Evolutionary conservation across 73 alveolate species (phyloP).

Genomic region (Tetrahymena thermophila): DNA sequence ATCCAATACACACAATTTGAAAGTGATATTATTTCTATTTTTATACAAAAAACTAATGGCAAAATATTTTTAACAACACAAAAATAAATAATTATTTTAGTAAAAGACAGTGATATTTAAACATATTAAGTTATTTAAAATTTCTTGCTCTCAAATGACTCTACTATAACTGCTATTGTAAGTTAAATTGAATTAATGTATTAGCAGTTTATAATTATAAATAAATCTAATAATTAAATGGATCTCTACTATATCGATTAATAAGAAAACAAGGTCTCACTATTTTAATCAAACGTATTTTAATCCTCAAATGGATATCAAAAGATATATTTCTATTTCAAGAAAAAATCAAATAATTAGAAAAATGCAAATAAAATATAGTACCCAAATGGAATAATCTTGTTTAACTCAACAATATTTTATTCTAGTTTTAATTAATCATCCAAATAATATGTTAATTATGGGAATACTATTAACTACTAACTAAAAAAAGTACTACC

Average conservation of each 20-base stretch:
- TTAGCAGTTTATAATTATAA: neutral
- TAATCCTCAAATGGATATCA: neutral
- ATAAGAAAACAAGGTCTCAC: neutral
- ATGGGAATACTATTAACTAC: neutral
- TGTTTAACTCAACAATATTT: neutral
- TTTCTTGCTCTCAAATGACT: neutral
- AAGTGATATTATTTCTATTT: neutral
- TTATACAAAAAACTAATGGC: too few species aligned
- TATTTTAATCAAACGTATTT: neutral
- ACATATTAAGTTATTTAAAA: neutral
- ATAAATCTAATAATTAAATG: neutral
- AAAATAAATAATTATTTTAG: too few species aligned
- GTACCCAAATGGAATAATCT: neutral
- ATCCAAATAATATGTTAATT: neutral
- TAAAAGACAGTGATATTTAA: too few species aligned
- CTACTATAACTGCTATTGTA: neutral
- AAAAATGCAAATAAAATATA: neutral
- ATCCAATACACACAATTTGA: neutral
- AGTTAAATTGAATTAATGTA: neutral
- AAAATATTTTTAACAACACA: neutral
- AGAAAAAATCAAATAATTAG: neutral
- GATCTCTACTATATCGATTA: neutral
- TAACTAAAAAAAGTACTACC: neutral
- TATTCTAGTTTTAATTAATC: neutral
- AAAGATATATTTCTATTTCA: neutral